A percentile compares a stretch with the other conserved stretches of the same genome.
Evolutionary conservation across 805 yeast genomes (phyloP).

Genomic region (Jamesozyma hellenica): DNA sequence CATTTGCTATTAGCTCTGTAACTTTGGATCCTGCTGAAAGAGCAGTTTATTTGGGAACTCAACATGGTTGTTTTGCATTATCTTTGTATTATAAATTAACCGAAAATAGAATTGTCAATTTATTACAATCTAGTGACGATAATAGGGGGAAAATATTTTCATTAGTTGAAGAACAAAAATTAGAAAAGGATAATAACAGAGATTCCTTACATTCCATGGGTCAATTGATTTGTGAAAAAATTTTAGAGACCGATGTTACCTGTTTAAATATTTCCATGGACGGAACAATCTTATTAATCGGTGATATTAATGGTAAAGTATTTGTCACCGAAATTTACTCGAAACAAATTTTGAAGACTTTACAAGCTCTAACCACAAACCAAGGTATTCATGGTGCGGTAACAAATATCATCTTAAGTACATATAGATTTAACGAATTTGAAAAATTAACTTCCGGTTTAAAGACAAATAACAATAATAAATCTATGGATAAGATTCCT

Average conservation of each 20-base stretch:
- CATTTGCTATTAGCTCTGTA: constrained; percentile 45
- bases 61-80: constrained; percentile 38
- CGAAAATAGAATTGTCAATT: constrained; percentile 37
- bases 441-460: constrained; percentile 1
- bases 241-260: constrained; percentile 34
- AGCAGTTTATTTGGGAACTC: constrained; percentile 57
- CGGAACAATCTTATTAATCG: constrained; percentile 62
- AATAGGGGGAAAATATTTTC: constrained; percentile 34
- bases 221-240: constrained; percentile 19
- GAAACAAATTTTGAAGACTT: constrained; percentile 54
- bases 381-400: constrained; percentile 19
- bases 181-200: constrained; percentile 23
- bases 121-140: constrained; percentile 37
- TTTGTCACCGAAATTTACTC: constrained; percentile 60
- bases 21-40: constrained; percentile 74
- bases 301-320: constrained; percentile 63
- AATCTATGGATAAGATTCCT: constrained; percentile 37
- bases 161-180: constrained; percentile 36
- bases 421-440: constrained; percentile 3
- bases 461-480: neutral
- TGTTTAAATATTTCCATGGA: constrained; percentile 57
- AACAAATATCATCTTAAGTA: constrained; percentile 17
- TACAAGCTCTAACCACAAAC: constrained; percentile 27
- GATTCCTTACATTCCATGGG: constrained; percentile 19
- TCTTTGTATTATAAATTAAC: constrained; percentile 24